Conservation (phyloP, 2,329 filamentous ascomycete species). For the Xylariaceae sp. region DNA sequence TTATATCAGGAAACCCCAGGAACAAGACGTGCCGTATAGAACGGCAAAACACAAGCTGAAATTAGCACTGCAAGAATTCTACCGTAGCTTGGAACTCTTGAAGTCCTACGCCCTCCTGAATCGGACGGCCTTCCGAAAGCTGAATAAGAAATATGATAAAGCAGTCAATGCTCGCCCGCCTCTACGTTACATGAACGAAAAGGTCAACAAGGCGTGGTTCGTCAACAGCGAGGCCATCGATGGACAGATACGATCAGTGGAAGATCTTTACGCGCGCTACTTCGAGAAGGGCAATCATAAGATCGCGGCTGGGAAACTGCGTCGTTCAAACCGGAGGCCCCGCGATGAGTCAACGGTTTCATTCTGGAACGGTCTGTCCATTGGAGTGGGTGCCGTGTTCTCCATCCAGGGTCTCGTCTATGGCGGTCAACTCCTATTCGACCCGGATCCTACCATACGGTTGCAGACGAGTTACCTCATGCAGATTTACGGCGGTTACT, state of each 20-base stretch:
- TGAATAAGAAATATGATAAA: slow-evolving; percentile 99
- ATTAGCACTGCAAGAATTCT: slow-evolving; percentile 84
- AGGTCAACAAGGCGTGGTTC: slow-evolving; percentile 86
- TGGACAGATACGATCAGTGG: slow-evolving; percentile 69
- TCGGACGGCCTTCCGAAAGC: slow-evolving; percentile 88
- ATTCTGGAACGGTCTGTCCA: slow-evolving; percentile 58
- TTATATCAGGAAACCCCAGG: slow-evolving; percentile 45
- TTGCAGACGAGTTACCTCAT: slow-evolving; percentile 62
- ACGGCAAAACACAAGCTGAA: slow-evolving; percentile 90
- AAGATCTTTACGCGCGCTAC: slow-evolving; percentile 90
- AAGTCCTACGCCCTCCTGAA: slow-evolving; percentile 90
- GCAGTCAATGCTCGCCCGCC: slow-evolving; percentile 70
- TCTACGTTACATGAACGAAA: slow-evolving; percentile 80
- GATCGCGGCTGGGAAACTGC: slow-evolving; percentile 79
- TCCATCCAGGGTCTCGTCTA: slow-evolving; percentile 60
- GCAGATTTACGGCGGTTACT: slow-evolving; percentile 91
- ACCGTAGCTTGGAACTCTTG: slow-evolving; percentile 81
- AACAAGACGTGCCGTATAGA: slow-evolving; percentile 70
- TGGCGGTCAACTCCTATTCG: slow-evolving; percentile 48
- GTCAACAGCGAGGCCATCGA: slow-evolving; percentile 84
- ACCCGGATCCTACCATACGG: slow-evolving; percentile 43
- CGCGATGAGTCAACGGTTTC: slow-evolving; percentile 51
- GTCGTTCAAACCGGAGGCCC: slow-evolving; percentile 59
- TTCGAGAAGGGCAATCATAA: slow-evolving; percentile 94
- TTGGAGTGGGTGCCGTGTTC: slow-evolving; percentile 64